Evolutionary conservation across 2,329 filamentous ascomycete species (phyloP), one percentile per base, ranked within the genome.

Genomic region (Onygena corvina): DNA sequence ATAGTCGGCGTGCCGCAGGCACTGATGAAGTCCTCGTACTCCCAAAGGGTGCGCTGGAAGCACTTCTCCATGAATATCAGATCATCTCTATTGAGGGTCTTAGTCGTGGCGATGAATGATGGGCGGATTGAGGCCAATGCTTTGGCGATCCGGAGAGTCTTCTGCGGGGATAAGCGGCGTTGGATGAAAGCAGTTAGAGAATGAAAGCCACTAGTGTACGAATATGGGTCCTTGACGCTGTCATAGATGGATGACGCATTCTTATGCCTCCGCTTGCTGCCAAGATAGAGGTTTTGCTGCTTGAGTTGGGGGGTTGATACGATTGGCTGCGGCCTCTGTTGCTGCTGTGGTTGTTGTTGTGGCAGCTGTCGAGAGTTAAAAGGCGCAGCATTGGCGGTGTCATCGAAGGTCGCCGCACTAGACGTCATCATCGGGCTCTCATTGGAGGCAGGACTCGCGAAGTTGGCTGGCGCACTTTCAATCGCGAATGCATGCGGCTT

Each of bases 51-150:
- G 31, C 92, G 80, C 66, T 98, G 92, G 62, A 96, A 87, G 60
- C 86, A 93, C 68, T 94, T 94, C 65, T 98, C 92, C 84, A 94
- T 94, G 65, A 96, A 95, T 18, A 98, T 81, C 23, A 96, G 73
- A 65, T 98, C 92, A 59, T 92, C 83, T 14, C 82, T 75, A 55
- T 87, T 89, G 53, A 96, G 72, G n/a, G 86, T 88, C 60, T 86
- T 85, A 16, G 86, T 94, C 54, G 87, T 93, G 8, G 88, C 83
- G 54, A 96, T 90, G 62, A 98, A 92, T 0, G 88, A 92, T 1
- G 92, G 90, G 5, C 92, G 83, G 58, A 95, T 94, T 38, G 84
- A 87, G 4, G 86, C 84, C 47, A 98, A 76, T 0, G 89, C 84
- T 67, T 89, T 86, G 52, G 87, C 88, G 56, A 95, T 94, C 51